Base-by-base conservation (phyloP, 495 filamentous ascomycete genomes). In the Daldinia caldariorum region DNA sequence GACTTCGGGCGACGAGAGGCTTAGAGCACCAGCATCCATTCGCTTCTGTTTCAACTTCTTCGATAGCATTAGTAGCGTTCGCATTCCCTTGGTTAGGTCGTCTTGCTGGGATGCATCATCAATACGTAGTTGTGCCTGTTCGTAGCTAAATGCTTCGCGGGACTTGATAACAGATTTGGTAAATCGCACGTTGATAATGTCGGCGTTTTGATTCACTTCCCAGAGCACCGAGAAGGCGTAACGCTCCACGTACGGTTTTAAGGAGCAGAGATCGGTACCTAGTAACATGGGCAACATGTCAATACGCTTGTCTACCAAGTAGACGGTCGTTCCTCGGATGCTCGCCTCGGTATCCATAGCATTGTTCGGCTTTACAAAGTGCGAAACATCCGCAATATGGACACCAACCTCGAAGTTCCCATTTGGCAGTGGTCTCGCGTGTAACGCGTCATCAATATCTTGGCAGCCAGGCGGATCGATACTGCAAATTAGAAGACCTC, bases 301-400 rank as follows among this genome's bases (percentile, higher is more conserved):
- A 71, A 99, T 98, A 70, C 95, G 94, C 82, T 98, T 99, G 80
- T 99, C 95, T 1, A 99, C 96, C 26, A 99, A 84, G 73, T 99
- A 99, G 32, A 99, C 95, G 0, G 96, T 98, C 3, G 95, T 98
- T 66, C 94, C 95, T 75, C 95, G 90, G 64, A 94, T 86, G 74
- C 92, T 94, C 2, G 95, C 95, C 80, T 99, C 95, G 22, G 86
- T 85, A 76, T 99, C 96, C 96, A 99, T 99, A 43, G 95, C 89
- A 76, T 95, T 98, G 77, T 93, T 93, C 31, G 96, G 94, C 80
- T 94, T 96, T 76, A 99, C 96, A 71, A 98, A 98, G 77, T 99
- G 93, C 14, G 96, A 97, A 18, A 99, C 95, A 75, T 99, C 95
- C 47, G 95, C 95, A 77, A 99, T 99, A 76, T 99, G 96, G n/a